Conservation (phyloP, 2,329 filamentous ascomycete species). For the Sclerotiophoma versabilis region DNA sequence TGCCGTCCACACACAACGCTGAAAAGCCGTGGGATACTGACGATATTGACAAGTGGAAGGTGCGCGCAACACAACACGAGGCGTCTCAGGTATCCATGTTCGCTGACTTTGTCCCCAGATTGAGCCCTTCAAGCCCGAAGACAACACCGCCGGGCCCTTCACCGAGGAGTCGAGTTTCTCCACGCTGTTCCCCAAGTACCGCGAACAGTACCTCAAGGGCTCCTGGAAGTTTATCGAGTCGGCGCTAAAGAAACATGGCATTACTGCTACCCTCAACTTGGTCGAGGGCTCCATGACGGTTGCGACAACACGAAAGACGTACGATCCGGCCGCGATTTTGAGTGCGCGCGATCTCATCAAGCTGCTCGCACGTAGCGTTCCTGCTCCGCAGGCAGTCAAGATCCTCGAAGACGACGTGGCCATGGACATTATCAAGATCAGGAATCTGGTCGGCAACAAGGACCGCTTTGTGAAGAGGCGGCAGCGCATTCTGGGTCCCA, state of each 20-base stretch:
- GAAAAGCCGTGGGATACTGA: constrained; percentile 84
- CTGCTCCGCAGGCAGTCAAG: constrained; percentile 89
- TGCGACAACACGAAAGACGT: constrained; percentile 91
- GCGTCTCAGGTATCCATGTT: background rate
- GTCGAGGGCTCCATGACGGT: constrained; percentile 97
- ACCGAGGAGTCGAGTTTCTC: constrained; percentile 91
- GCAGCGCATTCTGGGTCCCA: constrained; percentile 89
- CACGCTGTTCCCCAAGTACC: constrained; percentile 91
- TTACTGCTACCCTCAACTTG: constrained; percentile 90
- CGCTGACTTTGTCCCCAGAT: constrained; percentile 56
- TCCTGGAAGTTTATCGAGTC: constrained; percentile 92
- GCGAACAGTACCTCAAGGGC: constrained; percentile 91
- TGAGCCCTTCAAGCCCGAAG: constrained; percentile 82
- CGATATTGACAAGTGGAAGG: constrained; percentile 97
- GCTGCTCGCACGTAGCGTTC: constrained; percentile 81
- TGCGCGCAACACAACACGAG: constrained; percentile 37
- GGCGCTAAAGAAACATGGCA: constrained; percentile 83
- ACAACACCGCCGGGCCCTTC: constrained; percentile 87
- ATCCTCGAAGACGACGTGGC: constrained; percentile 92
- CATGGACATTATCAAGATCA: constrained; percentile 95
- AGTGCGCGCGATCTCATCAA: constrained; percentile 96
- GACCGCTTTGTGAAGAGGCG: constrained; percentile 94
- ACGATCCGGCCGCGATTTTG: constrained; percentile 88
- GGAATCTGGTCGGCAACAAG: constrained; percentile 88
- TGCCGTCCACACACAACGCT: constrained; percentile 89